These are phyloP conservation scores for Priceomyces haplophilus DNA, from an alignment of 805 yeast genomes.

Conservation along the genomic window DNA sequence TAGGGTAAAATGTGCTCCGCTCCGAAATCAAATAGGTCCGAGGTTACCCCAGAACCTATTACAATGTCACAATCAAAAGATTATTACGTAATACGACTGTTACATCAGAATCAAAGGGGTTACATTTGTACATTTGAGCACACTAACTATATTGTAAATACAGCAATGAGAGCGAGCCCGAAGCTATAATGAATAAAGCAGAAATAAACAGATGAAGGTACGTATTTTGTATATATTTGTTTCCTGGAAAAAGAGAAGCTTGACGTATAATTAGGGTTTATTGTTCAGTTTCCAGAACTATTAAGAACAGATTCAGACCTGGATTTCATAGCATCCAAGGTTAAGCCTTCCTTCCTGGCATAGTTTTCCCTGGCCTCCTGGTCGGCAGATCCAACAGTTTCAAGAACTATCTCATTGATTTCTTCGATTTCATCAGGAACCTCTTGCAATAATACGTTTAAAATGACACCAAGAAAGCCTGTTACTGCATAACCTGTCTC, in stretches of 20 bases:
- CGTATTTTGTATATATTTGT: no score
- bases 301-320: no score
- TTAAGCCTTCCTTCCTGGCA: constrained; percentile 30
- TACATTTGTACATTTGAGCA: not conserved
- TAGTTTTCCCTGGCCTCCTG: constrained; percentile 32
- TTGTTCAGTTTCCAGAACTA: no score
- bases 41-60: not conserved
- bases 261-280: no score
- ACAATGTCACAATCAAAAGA: not conserved
- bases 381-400: constrained; percentile 41
- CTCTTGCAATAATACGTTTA: constrained; percentile 63
- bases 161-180: no score
- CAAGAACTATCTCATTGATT: constrained; percentile 44
- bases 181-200: no score
- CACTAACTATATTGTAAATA: not conserved
- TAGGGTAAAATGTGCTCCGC: not conserved
- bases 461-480: constrained; percentile 60
- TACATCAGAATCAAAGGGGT: not conserved
- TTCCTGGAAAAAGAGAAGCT: no score
- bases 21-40: not conserved
- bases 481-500: constrained; percentile 72
- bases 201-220: no score
- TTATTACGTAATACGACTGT: not conserved
- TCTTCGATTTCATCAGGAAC: constrained; percentile 49
- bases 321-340: constrained; percentile 23